Conservation (phyloP, 495 filamentous ascomycete species). For the Neurospora sp. region DNA sequence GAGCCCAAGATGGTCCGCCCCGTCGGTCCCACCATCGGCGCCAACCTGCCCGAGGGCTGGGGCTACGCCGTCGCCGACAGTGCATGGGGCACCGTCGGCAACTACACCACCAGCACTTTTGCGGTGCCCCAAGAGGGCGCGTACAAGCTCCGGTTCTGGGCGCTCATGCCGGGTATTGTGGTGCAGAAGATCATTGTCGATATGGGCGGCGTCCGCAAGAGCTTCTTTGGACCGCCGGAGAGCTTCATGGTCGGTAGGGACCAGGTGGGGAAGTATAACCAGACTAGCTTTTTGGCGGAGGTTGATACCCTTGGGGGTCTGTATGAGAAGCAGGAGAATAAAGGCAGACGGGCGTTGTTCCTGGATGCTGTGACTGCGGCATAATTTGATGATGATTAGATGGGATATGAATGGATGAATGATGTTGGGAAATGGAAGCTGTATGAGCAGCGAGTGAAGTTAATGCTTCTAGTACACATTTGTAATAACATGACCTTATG, state of each 20-base stretch:
- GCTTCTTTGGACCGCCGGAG: slow-evolving; percentile 62
- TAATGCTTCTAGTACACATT: background rate
- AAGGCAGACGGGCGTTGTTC: background rate
- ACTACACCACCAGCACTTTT: slow-evolving; percentile 44
- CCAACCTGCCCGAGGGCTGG: slow-evolving; percentile 49
- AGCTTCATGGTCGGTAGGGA: slow-evolving; percentile 44
- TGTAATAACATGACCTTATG: background rate
- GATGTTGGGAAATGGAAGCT: background rate
- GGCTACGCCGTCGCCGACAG: slow-evolving; percentile 42
- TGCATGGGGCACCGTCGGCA: slow-evolving; percentile 44
- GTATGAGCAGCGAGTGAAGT: background rate
- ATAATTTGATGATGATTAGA: background rate
- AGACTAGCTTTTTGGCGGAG: slow-evolving; percentile 30
- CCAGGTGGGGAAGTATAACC: slow-evolving; percentile 26
- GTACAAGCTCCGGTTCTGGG: slow-evolving; percentile 51
- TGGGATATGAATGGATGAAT: background rate
- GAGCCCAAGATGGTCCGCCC: slow-evolving; percentile 38
- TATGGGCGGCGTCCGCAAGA: slow-evolving; percentile 54
- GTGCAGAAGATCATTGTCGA: slow-evolving; percentile 61
- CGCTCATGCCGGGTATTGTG: slow-evolving; percentile 53
- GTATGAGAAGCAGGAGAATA: background rate
- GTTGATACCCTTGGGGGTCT: slow-evolving; percentile 10
- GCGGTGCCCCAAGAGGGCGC: slow-evolving; percentile 35
- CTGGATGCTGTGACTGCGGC: background rate
- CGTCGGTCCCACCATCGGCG: slow-evolving; percentile 36